Evolutionary conservation across 352 stramenopile genomes (phyloP), one percentile per base, ranked within the genome.

Genomic region (Phytophthora agathidicida): DNA sequence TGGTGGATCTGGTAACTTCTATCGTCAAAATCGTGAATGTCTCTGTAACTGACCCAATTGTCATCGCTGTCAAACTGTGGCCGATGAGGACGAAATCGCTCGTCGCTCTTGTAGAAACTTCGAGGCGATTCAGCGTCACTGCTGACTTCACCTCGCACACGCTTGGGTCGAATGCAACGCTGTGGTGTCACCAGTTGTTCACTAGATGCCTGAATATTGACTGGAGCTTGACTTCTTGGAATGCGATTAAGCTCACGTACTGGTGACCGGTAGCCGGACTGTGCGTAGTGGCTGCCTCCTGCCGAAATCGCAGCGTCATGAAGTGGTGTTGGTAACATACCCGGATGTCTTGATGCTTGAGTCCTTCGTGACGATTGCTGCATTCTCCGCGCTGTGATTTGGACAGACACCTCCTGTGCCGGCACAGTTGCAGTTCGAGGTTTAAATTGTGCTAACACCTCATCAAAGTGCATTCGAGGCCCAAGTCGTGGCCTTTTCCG

Each of bases 211-310:
- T n/a, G n/a, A n/a, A n/a, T n/a, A n/a, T n/a, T n/a, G n/a, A n/a
- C n/a, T n/a, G n/a, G n/a, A n/a, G n/a, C n/a, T n/a, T n/a, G n/a
- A n/a, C n/a, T n/a, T n/a, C n/a, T n/a, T n/a, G n/a, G n/a, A n/a
- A n/a, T n/a, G n/a, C n/a, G n/a, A n/a, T n/a, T n/a, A n/a, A n/a
- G n/a, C n/a, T n/a, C n/a, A n/a, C 74, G 20, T 19, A 20, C 17
- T 6, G 53, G 27, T 5, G 58, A 19, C 0, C 59, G 66, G 35
- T 74, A 85, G 14, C 68, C 66, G 22, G 64, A 82, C 39, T 76
- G 71, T n/a, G 76, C 64, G 35, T 83, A 84, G 24, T 68, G 49
- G 16, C 72, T 70, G 7, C 67, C 74, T 32, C 68, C 61, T 2
- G 37, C 60, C n/a, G 47, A 65, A 41, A 33, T 67, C 10, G 38